These are phyloP conservation scores for Ustilago xerochloae DNA, from an alignment of 1,284 basidiomycete genomes.

Conservation along the genomic window DNA sequence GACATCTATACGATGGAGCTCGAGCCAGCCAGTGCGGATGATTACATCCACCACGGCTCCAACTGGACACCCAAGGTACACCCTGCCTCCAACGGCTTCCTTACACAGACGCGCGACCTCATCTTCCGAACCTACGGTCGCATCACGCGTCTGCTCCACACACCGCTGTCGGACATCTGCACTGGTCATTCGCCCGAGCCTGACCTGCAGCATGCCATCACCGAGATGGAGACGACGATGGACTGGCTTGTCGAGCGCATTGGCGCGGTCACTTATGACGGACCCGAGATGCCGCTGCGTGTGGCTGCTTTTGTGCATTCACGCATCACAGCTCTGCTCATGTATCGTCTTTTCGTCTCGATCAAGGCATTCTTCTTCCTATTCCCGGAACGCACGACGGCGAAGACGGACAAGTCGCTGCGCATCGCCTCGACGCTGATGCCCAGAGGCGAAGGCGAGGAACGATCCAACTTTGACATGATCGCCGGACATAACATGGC, in stretches of 20 bases:
- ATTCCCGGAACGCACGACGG: constrained; percentile 37
- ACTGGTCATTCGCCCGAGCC: constrained; percentile 49
- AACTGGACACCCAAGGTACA: constrained; percentile 51
- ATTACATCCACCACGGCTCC: constrained; percentile 54
- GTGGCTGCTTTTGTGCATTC: constrained; percentile 49
- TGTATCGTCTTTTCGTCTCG: constrained; percentile 49
- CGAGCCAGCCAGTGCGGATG: constrained; percentile 40
- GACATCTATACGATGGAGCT: constrained; percentile 47
- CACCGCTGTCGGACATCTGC: constrained; percentile 51
- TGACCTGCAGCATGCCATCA: constrained; percentile 55
- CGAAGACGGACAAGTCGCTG: constrained; percentile 45
- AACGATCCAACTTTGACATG: constrained; percentile 49
- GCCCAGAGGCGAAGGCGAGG: constrained; percentile 38
- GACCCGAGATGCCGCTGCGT: constrained; percentile 49
- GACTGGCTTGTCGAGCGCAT: constrained; percentile 46
- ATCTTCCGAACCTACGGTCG: constrained; percentile 50
- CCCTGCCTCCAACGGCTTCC: constrained; percentile 39
- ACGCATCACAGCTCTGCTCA: constrained; percentile 41
- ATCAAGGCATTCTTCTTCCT: constrained; percentile 49
- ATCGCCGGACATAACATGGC: constrained; percentile 32
- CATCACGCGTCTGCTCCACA: constrained; percentile 53
- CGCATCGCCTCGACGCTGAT: constrained; percentile 49
- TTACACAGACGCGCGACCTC: constrained; percentile 44
- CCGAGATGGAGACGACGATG: constrained; percentile 51
- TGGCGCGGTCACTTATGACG: constrained; percentile 39